Evolutionary conservation across 2,329 filamentous ascomycete genomes (phyloP).

Genomic region (Pseudogymnoascus sp.): DNA sequence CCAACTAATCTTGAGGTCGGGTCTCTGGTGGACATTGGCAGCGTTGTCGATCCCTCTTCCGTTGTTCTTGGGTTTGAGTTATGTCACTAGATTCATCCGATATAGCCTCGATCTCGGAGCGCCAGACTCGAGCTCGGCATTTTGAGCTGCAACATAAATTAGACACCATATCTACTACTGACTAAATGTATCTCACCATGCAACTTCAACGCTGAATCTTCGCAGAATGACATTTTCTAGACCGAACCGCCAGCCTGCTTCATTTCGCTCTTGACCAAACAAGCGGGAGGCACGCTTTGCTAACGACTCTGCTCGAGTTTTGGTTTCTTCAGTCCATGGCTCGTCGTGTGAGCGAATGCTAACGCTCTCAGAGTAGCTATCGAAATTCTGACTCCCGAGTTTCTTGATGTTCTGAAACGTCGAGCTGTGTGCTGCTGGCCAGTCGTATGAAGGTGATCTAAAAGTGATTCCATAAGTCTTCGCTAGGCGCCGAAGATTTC

Average conservation of each 20-base stretch:
- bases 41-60: slow-evolving; percentile 7
- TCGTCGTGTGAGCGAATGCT: neutral
- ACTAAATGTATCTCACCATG: too few relatives aligned
- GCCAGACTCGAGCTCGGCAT: slow-evolving; percentile 14
- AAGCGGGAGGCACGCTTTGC: neutral
- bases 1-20: too few relatives aligned
- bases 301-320: neutral
- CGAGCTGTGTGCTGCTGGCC: slow-evolving; percentile 2
- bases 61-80: neutral
- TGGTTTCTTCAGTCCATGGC: slow-evolving; percentile 7
- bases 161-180: too few relatives aligned
- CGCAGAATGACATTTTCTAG: neutral
- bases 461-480: too few relatives aligned
- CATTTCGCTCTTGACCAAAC: neutral
- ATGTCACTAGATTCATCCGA: too few relatives aligned
- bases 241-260: neutral
- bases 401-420: neutral
- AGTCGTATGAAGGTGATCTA: too few relatives aligned
- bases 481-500: too few relatives aligned
- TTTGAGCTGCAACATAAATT: too few relatives aligned
- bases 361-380: neutral
- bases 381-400: neutral
- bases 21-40: too few relatives aligned
- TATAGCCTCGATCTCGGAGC: slow-evolving; percentile 14
- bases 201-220: slow-evolving; percentile 14